These are phyloP conservation scores for Trichoderma sp. DNA, from an alignment of 2,329 filamentous ascomycete genomes.

Conservation along the genomic window DNA sequence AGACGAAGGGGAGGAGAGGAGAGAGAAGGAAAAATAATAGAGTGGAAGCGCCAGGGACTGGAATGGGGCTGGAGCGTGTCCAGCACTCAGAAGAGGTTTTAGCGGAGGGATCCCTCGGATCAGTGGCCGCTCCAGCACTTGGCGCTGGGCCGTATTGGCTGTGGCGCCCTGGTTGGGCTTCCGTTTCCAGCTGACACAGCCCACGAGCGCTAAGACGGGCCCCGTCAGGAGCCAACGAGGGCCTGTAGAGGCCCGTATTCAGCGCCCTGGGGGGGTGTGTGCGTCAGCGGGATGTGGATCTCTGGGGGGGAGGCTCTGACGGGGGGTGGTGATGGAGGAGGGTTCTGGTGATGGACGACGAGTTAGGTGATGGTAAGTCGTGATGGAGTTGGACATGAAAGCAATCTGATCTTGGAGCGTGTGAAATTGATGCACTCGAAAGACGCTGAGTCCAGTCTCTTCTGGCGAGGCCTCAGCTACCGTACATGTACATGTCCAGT, in stretches of 20 bases:
- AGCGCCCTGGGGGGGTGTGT: neutral
- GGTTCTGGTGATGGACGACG: neutral
- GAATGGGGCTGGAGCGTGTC: slow-evolving; percentile 7
- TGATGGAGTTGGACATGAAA: too few relatives aligned
- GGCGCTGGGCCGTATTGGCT: slow-evolving; percentile 3
- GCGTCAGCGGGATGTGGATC: slow-evolving; percentile 24
- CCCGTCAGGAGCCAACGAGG: slow-evolving; percentile 24
- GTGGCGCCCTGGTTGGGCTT: slow-evolving; percentile 12
- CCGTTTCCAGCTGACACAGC: slow-evolving; percentile 21
- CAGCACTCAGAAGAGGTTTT: too few relatives aligned
- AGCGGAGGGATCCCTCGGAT: neutral
- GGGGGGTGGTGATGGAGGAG: neutral
- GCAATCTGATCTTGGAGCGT: neutral
- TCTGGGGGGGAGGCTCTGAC: neutral
- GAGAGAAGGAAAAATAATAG: neutral
- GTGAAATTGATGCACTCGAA: too few relatives aligned
- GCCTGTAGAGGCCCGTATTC: slow-evolving; percentile 25
- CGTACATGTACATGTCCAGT: too few relatives aligned
- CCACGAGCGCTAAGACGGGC: slow-evolving; percentile 20
- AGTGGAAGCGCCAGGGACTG: neutral
- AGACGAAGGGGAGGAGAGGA: neutral
- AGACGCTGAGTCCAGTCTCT: too few relatives aligned
- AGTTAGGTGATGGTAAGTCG: neutral
- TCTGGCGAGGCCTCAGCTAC: too few relatives aligned
- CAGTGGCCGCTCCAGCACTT: neutral